Evolutionary conservation across 257 asterid species (phyloP).

Genomic region (Handroanthus guayacan): DNA sequence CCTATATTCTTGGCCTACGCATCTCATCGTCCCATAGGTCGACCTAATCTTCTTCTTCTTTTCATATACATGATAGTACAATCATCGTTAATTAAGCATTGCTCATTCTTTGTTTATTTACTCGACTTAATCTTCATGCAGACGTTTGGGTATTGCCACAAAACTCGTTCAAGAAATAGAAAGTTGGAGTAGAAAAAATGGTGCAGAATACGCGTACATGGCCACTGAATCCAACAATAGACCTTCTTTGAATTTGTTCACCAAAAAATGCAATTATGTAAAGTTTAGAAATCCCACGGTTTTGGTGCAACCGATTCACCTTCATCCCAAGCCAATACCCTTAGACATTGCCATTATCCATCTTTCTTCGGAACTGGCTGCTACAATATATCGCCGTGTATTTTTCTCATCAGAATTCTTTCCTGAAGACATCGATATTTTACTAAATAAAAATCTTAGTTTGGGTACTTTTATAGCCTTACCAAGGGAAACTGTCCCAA

Average conservation of each 20-base stretch:
- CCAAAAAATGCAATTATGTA: background rate
- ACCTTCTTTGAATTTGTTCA: constrained; percentile 1
- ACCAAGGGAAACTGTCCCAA: background rate
- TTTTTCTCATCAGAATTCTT: background rate
- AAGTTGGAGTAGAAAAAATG: background rate
- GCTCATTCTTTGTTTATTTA: too few species aligned
- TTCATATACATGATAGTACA: background rate
- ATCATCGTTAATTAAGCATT: too few species aligned
- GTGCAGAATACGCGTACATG: constrained; percentile 3
- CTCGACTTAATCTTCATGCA: background rate
- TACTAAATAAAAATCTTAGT: background rate
- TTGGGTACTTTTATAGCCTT: constrained; percentile 7
- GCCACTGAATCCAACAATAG: background rate
- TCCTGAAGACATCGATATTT: background rate
- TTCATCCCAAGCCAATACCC: background rate
- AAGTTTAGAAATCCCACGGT: background rate
- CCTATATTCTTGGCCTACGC: background rate
- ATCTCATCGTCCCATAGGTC: background rate
- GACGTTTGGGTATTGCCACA: background rate
- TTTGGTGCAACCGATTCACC: background rate
- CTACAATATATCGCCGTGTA: background rate
- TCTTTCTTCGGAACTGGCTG: background rate
- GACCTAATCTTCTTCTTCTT: background rate
- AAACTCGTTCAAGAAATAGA: background rate
- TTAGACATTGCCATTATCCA: background rate